Evolutionary conservation across 257 asterid species (phyloP).

Genomic region (Henckelia pumila): DNA sequence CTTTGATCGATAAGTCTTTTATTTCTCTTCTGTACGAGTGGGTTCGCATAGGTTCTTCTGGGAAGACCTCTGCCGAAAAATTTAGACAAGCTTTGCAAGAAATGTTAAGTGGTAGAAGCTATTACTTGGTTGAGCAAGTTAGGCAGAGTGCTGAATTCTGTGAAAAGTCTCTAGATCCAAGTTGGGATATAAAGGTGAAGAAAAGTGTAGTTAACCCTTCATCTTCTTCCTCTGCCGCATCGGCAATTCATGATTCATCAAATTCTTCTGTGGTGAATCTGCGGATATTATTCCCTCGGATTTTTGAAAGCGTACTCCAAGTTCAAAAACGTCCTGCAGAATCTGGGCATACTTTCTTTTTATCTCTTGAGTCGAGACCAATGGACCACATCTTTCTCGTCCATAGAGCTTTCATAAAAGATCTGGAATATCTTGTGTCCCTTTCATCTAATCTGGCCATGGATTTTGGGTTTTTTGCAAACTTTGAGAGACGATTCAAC

Average conservation of each 20-base stretch:
- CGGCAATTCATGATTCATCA: constrained; percentile 33
- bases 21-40: constrained; percentile 51
- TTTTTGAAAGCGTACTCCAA: constrained; percentile 36
- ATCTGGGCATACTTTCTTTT: constrained; percentile 23
- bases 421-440: constrained; percentile 51
- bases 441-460: constrained; percentile 57
- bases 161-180: constrained; percentile 25
- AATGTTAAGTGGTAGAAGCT: constrained; percentile 53
- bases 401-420: constrained; percentile 65
- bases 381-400: constrained; percentile 56
- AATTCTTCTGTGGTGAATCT: constrained; percentile 42
- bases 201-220: constrained; percentile 32
- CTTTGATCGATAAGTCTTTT: constrained; percentile 42
- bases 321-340: constrained; percentile 36
- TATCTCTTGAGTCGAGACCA: constrained; percentile 51
- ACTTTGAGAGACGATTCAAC: constrained; percentile 49
- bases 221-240: constrained; percentile 36
- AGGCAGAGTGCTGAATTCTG: constrained; percentile 31
- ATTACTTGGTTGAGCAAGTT: constrained; percentile 47
- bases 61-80: constrained; percentile 57
- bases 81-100: constrained; percentile 51
- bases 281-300: constrained; percentile 49
- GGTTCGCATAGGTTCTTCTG: constrained; percentile 69
- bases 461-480: constrained; percentile 39
- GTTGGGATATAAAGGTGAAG: constrained; percentile 24